Base-by-base conservation (phyloP, 2,329 filamentous ascomycete genomes). In the Fusarium brevicatenulatum region DNA sequence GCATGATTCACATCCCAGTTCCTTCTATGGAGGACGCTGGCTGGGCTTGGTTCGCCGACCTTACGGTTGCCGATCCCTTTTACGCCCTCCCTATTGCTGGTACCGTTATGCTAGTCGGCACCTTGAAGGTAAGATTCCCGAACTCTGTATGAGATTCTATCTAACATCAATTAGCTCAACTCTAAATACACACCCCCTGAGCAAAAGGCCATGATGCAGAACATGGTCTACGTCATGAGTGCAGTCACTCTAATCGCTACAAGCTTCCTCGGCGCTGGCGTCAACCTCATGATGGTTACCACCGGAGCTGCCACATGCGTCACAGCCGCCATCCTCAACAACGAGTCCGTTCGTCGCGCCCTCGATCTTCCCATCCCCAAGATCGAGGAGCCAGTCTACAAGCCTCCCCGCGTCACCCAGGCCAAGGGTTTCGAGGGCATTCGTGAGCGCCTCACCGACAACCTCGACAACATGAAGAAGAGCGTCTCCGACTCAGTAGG, bases 1-100 rank as follows among this genome's bases (percentile, higher is more conserved):
- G 87, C 74, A 97, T 97, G 92, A 82, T 90, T 3, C 81, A 86
- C 28, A 84, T 98, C 53, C 95, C 95, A 8, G 94, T 98, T 9
- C 95, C 95, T 0, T 91, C 90, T 2, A 81, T 98, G 72, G 89
- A 93, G 76, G 84, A 83, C 2, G 93, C 93, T 37, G 91, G 93
- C 6, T 83, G 91, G 40, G 83, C 91, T 44, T 99, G 96, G 96
- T 89, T 98, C 74, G 83, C 85, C 4, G 93, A 98, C 80, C 82
- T 99, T 70, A 91, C 94, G 1, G 79, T 90, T 28, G 81, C 89
- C 4, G 96, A 99, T 81, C 95, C 96, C 0, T 91, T 87, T 77
- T 95, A 89, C 75, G 81, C 96, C 44, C 83, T 98, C 37, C 96
- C 96, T 4, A 71, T 90, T 6, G 64, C 86, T 4, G 90, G 91